These are phyloP conservation scores for Flaveria brownii DNA, from an alignment of 129 eudicot species.

Conservation along the genomic window DNA sequence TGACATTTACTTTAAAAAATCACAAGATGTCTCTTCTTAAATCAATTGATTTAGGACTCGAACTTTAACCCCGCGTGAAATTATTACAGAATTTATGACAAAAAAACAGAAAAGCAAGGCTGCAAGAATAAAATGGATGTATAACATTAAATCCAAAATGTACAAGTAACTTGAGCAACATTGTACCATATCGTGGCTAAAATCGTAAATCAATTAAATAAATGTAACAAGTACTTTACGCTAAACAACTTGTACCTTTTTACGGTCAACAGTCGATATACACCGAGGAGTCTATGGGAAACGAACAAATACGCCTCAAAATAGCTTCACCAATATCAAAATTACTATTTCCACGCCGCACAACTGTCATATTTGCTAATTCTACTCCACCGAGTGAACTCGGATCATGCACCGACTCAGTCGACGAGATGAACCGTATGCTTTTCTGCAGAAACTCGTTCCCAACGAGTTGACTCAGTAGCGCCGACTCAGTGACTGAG, in stretches of 20 bases:
- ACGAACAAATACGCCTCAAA: constrained; percentile 64
- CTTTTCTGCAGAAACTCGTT: constrained; percentile 54
- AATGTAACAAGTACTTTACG: constrained; percentile 26
- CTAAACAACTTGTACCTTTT: constrained; percentile 28
- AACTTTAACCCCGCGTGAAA: too few relatives aligned
- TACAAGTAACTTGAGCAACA: constrained; percentile 30
- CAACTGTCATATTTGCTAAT: constrained; percentile 36
- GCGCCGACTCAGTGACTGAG: constrained; percentile 58
- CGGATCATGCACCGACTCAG: constrained; percentile 66
- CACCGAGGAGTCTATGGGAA: constrained; percentile 56
- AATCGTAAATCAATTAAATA: background rate
- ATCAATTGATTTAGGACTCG: too few relatives aligned
- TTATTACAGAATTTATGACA: background rate
- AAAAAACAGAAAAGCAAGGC: background rate
- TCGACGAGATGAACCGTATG: constrained; percentile 41
- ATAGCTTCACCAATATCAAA: constrained; percentile 49
- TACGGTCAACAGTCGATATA: constrained; percentile 65
- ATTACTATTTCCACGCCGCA: constrained; percentile 67
- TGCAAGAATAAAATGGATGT: background rate
- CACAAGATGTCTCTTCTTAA: too few relatives aligned
- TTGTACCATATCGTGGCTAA: constrained; percentile 20
- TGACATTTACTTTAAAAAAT: too few relatives aligned
- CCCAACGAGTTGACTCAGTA: constrained; percentile 67
- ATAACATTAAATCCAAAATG: constrained; percentile 21
- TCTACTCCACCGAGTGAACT: constrained; percentile 54